phyloP scores from a whole-genome alignment of 164 flowering plant species.

The Vitis labrusca region DNA sequence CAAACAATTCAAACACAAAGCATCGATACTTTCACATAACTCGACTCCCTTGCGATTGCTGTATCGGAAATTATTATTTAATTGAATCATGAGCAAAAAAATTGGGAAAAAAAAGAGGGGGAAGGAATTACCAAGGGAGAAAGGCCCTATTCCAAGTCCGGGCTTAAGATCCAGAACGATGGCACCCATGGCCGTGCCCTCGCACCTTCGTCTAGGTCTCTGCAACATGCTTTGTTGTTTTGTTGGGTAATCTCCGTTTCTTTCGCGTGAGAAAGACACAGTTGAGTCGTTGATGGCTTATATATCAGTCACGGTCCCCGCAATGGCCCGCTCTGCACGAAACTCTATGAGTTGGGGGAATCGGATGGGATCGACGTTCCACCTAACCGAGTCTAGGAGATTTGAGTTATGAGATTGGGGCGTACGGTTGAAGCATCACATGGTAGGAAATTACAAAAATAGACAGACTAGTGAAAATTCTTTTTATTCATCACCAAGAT shows the following conservation, averaged over 20 bases:
- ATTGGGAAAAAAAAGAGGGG: not conserved
- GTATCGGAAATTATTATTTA: too few species aligned
- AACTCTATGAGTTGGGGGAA: too few species aligned
- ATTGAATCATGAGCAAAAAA: not conserved
- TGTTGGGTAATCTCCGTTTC: slow-evolving; percentile 6
- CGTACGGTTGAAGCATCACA: too few species aligned
- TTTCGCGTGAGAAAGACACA: slow-evolving; percentile 2
- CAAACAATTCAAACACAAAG: not conserved
- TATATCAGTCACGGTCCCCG: not conserved
- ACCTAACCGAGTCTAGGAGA: too few species aligned
- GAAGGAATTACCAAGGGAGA: slow-evolving; percentile 60
- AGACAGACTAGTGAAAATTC: too few species aligned
- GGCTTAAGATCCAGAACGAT: slow-evolving; percentile 91
- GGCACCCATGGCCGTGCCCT: slow-evolving; percentile 96
- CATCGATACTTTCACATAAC: too few species aligned
- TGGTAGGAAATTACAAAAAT: too few species aligned
- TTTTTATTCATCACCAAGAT: too few species aligned
- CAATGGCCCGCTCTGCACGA: not conserved
- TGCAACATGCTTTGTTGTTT: slow-evolving; percentile 36
- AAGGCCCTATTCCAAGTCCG: slow-evolving; percentile 84
- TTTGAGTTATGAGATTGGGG: too few species aligned
- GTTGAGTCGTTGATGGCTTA: not conserved
- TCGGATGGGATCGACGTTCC: too few species aligned
- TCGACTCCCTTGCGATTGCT: too few species aligned
- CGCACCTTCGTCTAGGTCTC: slow-evolving; percentile 82